phyloP scores from a whole-genome alignment of 805 yeast species.

The Starmera dryadoides region DNA sequence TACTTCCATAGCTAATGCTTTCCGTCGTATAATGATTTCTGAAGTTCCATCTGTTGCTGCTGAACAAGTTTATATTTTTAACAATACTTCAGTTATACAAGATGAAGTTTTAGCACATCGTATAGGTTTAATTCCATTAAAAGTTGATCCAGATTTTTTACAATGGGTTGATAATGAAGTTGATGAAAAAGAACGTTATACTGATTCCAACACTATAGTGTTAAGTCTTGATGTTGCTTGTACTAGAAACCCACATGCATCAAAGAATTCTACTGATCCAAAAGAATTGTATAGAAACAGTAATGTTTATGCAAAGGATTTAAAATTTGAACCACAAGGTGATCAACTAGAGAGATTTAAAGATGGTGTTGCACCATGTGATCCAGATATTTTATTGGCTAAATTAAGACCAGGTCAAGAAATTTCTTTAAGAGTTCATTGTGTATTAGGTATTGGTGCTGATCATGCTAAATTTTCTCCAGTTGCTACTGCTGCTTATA shows the following conservation, averaged over 20 bases:
- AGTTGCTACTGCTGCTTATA: conserved; percentile 92
- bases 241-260: conserved; percentile 79
- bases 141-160: conserved; percentile 83
- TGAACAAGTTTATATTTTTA: conserved; percentile 83
- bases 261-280: conserved; percentile 72
- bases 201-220: conserved; percentile 86
- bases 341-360: conserved; percentile 69
- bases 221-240: conserved; percentile 76
- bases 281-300: conserved; percentile 77
- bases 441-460: conserved; percentile 83
- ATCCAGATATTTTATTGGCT: conserved; percentile 85
- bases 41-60: conserved; percentile 97
- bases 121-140: conserved; percentile 86
- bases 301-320: conserved; percentile 81
- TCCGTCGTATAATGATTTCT: conserved; percentile 92
- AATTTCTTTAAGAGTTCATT: conserved; percentile 82
- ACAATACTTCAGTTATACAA: conserved; percentile 94
- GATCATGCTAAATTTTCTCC: conserved; percentile 99
- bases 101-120: conserved; percentile 96
- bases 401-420: conserved; percentile 97
- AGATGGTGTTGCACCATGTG: conserved; percentile 67
- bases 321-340: conserved; percentile 89
- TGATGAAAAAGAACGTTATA: conserved; percentile 64
- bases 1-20: conserved; percentile 92
- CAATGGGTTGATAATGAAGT: conserved; percentile 69